Evolutionary conservation across 2,329 filamentous ascomycete species (phyloP).

Genomic region (Claviceps monticola): DNA sequence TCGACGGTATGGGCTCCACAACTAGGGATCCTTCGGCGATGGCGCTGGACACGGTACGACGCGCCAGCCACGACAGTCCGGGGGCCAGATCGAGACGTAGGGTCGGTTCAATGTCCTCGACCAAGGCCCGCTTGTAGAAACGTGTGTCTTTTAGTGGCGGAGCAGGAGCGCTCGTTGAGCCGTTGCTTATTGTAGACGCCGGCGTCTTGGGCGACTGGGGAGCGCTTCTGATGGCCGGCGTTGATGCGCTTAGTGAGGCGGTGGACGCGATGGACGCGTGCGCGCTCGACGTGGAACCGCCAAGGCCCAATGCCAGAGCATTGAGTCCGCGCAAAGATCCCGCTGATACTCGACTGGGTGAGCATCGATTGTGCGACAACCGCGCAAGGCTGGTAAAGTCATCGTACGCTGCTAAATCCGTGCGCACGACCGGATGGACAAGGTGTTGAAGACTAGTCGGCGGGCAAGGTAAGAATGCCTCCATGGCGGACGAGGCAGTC

Average conservation of each 20-base stretch:
- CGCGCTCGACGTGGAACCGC: constrained; percentile 31
- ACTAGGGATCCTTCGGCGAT: constrained; percentile 77
- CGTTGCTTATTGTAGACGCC: constrained; percentile 35
- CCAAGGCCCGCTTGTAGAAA: constrained; percentile 82
- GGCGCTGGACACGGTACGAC: constrained; percentile 68
- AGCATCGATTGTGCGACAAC: constrained; percentile 45
- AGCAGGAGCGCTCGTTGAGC: constrained; percentile 25
- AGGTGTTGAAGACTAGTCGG: constrained; percentile 69
- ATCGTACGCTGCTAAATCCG: constrained; percentile 65
- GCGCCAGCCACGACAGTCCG: constrained; percentile 83
- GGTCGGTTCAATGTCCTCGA: constrained; percentile 90
- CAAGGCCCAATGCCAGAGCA: constrained; percentile 30
- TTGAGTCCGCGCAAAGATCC: constrained; percentile 46
- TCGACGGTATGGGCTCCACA: constrained; percentile 70
- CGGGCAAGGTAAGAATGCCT: constrained; percentile 37
- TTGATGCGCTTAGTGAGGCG: constrained; percentile 38
- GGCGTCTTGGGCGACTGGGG: constrained; percentile 46
- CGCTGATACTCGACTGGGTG: constrained; percentile 51
- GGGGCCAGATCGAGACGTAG: constrained; percentile 80
- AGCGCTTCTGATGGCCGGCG: constrained; percentile 35
- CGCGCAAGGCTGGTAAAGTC: constrained; percentile 72
- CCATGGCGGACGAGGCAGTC: constrained; percentile 24
- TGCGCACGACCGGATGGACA: constrained; percentile 69
- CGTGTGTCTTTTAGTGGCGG: constrained; percentile 74
- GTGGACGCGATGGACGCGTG: constrained; percentile 45